Conservation (phyloP, 768 basidiomycete genomes). For the Auricularia sp. region DNA sequence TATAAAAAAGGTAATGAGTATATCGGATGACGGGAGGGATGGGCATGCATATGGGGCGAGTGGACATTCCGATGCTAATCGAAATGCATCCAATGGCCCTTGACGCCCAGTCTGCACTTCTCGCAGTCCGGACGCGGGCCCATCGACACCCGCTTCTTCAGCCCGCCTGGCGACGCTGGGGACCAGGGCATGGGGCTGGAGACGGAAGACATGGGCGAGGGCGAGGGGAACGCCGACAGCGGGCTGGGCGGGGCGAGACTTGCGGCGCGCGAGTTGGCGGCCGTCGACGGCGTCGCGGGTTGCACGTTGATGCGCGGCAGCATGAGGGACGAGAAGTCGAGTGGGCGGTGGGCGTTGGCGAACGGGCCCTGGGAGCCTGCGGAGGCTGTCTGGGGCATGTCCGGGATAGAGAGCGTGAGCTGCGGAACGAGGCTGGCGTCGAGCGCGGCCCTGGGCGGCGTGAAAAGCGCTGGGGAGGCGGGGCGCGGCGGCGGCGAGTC, state of each 20-base stretch:
- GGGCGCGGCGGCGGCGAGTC: conserved; percentile 1
- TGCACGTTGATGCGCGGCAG: not conserved
- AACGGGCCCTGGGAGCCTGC: not conserved
- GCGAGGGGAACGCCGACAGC: not conserved
- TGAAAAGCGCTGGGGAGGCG: not conserved
- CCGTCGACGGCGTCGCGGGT: not conserved
- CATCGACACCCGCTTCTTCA: conserved; percentile 43
- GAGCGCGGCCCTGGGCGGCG: not conserved
- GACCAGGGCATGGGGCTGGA: not conserved
- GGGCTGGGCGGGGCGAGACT: not conserved
- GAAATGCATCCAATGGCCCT: conserved; percentile 66
- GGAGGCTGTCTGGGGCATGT: not conserved
- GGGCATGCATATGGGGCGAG: not conserved
- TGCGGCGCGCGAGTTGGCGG: not conserved
- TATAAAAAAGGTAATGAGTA: too few relatives aligned
- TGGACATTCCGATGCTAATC: conserved; percentile 21
- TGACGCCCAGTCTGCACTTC: conserved; percentile 53
- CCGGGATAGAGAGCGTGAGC: not conserved
- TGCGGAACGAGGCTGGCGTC: not conserved
- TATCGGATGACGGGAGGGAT: too few relatives aligned
- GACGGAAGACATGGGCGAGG: not conserved
- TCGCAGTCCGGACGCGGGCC: conserved; percentile 60
- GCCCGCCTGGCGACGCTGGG: not conserved
- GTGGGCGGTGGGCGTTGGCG: not conserved
- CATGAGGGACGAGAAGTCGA: not conserved